Conservation (phyloP, 78 protist species). For the Dictyostelium capitatum region DNA sequence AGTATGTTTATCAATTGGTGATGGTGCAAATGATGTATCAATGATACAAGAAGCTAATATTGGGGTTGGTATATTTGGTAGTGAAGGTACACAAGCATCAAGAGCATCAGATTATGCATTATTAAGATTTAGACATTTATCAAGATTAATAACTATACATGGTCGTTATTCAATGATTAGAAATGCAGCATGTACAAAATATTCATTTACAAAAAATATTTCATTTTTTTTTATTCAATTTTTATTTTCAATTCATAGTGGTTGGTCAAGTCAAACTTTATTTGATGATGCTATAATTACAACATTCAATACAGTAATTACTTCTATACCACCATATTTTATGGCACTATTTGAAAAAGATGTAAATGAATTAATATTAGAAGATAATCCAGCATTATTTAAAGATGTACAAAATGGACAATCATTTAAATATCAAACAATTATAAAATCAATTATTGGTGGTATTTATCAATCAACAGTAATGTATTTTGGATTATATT, state of each 20-base stretch:
- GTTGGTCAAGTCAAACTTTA: constrained; percentile 81
- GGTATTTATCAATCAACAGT: constrained; percentile 72
- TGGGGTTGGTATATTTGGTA: constrained; percentile 93
- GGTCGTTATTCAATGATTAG: constrained; percentile 90
- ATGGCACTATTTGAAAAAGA: constrained; percentile 70
- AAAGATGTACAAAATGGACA: constrained; percentile 36
- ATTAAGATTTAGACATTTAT: constrained; percentile 72
- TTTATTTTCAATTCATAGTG: constrained; percentile 71
- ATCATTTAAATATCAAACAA: constrained; percentile 20
- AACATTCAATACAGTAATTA: constrained; percentile 86
- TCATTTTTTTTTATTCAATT: constrained; percentile 75
- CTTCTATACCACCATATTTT: constrained; percentile 84
- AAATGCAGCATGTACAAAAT: constrained; percentile 76
- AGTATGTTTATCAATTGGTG: constrained; percentile 93
- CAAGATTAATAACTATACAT: constrained; percentile 89
- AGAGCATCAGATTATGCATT: constrained; percentile 93
- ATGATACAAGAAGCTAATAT: constrained; percentile 93
- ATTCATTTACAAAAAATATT: constrained; percentile 92
- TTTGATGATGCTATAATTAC: constrained; percentile 83
- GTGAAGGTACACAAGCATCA: constrained; percentile 96
- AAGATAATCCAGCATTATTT: constrained; percentile 42
- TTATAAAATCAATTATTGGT: not conserved
- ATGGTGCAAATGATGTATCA: constrained; percentile 96
- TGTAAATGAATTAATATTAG: constrained; percentile 26
- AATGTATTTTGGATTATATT: constrained; percentile 12